Conservation (phyloP, 805 yeast species). For the Hanseniaspora guilliermondii region DNA sequence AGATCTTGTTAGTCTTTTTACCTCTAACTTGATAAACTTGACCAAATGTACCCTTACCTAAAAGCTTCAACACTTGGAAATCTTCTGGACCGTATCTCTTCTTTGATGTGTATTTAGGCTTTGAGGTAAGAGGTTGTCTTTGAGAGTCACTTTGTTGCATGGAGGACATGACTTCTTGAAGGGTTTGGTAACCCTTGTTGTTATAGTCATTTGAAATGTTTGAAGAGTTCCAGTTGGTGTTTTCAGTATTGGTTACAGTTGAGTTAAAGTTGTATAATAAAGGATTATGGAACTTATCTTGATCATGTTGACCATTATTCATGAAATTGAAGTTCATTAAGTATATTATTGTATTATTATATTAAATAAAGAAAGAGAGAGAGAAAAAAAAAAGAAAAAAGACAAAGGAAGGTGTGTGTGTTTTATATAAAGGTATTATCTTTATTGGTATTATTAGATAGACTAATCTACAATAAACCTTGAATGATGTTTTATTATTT, state of each 20-base stretch:
- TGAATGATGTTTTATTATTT: too few relatives aligned
- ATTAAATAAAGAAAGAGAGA: not conserved
- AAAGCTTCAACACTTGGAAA: constrained; percentile 76
- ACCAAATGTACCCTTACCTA: constrained; percentile 96
- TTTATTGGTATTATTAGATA: too few relatives aligned
- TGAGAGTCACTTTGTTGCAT: constrained; percentile 1
- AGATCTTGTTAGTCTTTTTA: constrained; percentile 76
- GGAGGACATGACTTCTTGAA: constrained; percentile 11
- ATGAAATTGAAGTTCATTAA: not conserved
- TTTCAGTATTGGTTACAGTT: constrained; percentile 2
- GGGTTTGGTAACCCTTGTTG: constrained; percentile 12
- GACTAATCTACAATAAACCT: too few relatives aligned
- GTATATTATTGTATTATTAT: not conserved
- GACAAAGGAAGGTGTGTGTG: too few relatives aligned
- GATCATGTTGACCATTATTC: not conserved
- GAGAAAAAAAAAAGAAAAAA: not conserved
- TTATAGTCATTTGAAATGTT: constrained; percentile 2
- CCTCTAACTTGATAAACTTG: constrained; percentile 94
- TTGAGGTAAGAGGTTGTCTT: not conserved
- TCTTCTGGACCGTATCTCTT: constrained; percentile 71
- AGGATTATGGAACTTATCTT: constrained; percentile 10
- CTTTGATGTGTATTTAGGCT: not conserved
- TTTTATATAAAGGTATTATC: too few relatives aligned
- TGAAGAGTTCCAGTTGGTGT: not conserved
- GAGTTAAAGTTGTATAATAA: constrained; percentile 3